phyloP scores from a whole-genome alignment of 2,329 filamentous ascomycete genomes.

The Cercospora citrullina region DNA sequence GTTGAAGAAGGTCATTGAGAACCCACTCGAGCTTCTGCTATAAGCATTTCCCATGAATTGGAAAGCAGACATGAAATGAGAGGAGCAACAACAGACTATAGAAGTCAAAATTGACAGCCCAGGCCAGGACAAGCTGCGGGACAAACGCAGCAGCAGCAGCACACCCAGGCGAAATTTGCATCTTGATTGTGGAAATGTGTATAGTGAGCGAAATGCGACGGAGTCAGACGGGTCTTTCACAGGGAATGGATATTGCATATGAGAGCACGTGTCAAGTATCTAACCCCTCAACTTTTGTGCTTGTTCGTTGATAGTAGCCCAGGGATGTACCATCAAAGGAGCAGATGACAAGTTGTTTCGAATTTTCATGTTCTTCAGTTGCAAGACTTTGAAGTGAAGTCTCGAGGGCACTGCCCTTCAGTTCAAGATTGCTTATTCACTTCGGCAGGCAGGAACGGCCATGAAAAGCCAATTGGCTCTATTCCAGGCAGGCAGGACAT shows the following conservation, averaged over 20 bases:
- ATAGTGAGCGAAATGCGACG: slow-evolving; percentile 26
- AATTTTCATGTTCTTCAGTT: neutral
- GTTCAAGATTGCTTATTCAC: neutral
- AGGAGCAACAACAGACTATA: slow-evolving; percentile 17
- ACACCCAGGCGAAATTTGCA: slow-evolving; percentile 14
- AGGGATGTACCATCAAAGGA: slow-evolving; percentile 7
- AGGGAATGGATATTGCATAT: slow-evolving; percentile 2
- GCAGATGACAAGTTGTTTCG: neutral
- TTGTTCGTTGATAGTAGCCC: slow-evolving; percentile 1
- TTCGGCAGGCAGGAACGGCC: neutral
- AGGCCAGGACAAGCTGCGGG: slow-evolving; percentile 1
- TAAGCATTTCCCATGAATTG: slow-evolving; percentile 47
- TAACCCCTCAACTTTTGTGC: neutral
- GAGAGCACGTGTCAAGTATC: neutral
- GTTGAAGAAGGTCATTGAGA: slow-evolving; percentile 97
- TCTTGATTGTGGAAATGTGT: slow-evolving; percentile 20
- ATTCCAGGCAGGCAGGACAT: neutral
- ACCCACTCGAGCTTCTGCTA: slow-evolving; percentile 90
- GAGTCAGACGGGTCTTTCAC: slow-evolving; percentile 10
- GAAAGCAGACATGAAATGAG: slow-evolving; percentile 4
- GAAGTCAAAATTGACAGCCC: slow-evolving; percentile 12
- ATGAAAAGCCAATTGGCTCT: neutral
- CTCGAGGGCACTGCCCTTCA: neutral
- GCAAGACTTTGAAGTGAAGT: neutral
- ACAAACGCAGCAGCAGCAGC: neutral